Base-by-base conservation (phyloP, 2,329 filamentous ascomycete genomes). In the Teratosphaeria zuluensis region DNA sequence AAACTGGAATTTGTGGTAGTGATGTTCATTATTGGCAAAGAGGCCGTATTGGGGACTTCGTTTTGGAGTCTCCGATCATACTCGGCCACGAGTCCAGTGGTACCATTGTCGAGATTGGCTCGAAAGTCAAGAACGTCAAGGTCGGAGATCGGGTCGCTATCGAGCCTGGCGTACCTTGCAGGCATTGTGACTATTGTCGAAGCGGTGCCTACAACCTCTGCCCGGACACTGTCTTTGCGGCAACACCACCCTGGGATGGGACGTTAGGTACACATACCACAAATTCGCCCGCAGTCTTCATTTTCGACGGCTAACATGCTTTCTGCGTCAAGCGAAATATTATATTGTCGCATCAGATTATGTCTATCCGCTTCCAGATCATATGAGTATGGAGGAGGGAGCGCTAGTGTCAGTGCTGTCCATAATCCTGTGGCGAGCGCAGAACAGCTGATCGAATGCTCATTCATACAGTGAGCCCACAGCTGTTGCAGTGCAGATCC, bases 131-230 rank as follows among this genome's bases (percentile, higher is more conserved):
- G 56, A 73, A 74, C 56, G 60, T 80, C 53, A 73, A 75, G 56
- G 65, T 72, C 16, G 78, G 78, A 3, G 76, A 80, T 61, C 69
- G 73, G 1, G 76, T 80, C 1, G 77, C 78, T 21, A 76, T 81
- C 32, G 78, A 81, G 60, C 78, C 78, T 3, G 77, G 78, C 1
- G 70, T 77, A 1, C 76, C 77, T 0, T 81, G 78, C 58, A 64
- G 72, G 53, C 60, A 71, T 32, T 80, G 79, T 65, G 68, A 74
- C 48, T 69, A 72, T 57, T 81, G 78, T 63, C 71, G 73, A 31
- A 91, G 87, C 21, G 92, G 92, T 58, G 86, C 89, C 66, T 96
- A 96, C 80, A 96, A 96, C 72, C 90, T 91, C 60, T 96, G 92
- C 77, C 64, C 69, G 0, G 70, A 78, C 46, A 80, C 73, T 1